These are phyloP conservation scores for Mycena metata DNA, from an alignment of 768 basidiomycete species.

Conservation along the genomic window DNA sequence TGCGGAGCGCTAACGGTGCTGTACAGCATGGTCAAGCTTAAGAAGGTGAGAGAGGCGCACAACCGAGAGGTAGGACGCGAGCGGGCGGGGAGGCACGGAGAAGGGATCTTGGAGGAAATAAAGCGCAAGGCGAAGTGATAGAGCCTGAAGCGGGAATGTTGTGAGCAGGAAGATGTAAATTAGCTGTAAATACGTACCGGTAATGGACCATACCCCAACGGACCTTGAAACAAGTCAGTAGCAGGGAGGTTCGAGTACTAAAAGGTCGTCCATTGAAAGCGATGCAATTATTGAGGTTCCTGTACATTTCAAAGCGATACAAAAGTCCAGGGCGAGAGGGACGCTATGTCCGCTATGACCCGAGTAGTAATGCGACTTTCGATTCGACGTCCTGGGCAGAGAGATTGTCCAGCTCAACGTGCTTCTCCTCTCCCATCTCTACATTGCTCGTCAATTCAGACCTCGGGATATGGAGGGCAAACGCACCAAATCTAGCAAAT, in stretches of 20 bases:
- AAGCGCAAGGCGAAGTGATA: conserved; percentile 38
- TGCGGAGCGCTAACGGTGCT: conserved; percentile 46
- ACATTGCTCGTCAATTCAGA: conserved; percentile 27
- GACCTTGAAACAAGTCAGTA: not conserved
- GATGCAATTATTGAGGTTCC: conserved; percentile 33
- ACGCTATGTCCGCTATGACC: conserved; percentile 47
- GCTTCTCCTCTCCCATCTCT: conserved; percentile 87
- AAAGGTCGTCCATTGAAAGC: conserved; percentile 20
- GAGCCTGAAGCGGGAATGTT: conserved; percentile 36
- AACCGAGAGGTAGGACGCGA: conserved; percentile 49
- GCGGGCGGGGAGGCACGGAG: conserved; percentile 49
- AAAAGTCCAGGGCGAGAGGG: conserved; percentile 30
- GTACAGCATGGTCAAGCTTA: conserved; percentile 47
- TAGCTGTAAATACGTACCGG: conserved; percentile 2
- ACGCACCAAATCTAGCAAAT: conserved; percentile 89
- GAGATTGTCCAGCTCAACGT: conserved; percentile 84
- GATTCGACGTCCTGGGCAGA: conserved; percentile 78
- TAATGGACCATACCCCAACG: too few relatives aligned
- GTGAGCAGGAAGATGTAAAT: conserved; percentile 12
- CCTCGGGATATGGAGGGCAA: conserved; percentile 27
- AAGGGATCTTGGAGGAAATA: conserved; percentile 39
- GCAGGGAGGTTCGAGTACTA: not conserved
- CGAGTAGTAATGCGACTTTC: conserved; percentile 75
- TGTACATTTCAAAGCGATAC: conserved; percentile 36
- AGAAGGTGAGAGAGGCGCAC: conserved; percentile 50